Evolutionary conservation across 805 yeast species (phyloP).

Genomic region (Yamadazyma philogaea): DNA sequence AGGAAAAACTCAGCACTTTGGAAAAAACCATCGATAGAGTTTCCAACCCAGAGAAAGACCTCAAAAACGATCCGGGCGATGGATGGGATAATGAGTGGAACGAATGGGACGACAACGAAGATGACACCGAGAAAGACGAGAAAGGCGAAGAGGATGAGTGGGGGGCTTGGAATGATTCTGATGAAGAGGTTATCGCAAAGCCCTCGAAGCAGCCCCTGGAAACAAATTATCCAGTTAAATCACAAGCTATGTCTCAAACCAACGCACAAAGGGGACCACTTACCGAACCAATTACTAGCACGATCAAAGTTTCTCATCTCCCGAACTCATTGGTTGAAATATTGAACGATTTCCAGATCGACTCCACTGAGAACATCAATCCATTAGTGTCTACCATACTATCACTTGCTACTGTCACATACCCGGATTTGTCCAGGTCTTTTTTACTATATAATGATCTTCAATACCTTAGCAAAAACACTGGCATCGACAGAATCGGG

Average conservation of each 20-base stretch:
- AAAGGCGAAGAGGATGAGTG: conserved; percentile 17
- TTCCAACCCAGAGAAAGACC: not conserved
- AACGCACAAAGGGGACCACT: not conserved
- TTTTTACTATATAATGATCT: conserved; percentile 38
- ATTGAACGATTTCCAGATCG: conserved; percentile 21
- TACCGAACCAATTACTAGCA: conserved; percentile 1
- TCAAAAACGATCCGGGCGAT: conserved; percentile 5
- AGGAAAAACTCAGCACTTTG: conserved; percentile 11
- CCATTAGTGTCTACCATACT: conserved; percentile 26
- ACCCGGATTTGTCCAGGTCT: conserved; percentile 31
- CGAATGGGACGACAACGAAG: conserved; percentile 9
- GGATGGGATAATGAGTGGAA: conserved; percentile 31
- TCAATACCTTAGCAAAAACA: conserved; percentile 19
- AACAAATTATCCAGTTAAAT: not conserved
- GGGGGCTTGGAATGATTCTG: conserved; percentile 28
- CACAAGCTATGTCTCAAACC: not conserved
- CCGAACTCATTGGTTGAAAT: conserved; percentile 22
- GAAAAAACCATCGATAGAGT: conserved; percentile 12
- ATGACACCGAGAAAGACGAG: not conserved
- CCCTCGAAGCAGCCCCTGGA: conserved; percentile 7
- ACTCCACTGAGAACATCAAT: conserved; percentile 17
- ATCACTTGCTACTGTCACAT: conserved; percentile 29
- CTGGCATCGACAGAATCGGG: conserved; percentile 15
- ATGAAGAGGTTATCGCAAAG: conserved; percentile 10
- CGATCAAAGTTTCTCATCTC: conserved; percentile 20